Base-by-base conservation (phyloP, 2,329 filamentous ascomycete species). In the Capronia epimyces region DNA sequence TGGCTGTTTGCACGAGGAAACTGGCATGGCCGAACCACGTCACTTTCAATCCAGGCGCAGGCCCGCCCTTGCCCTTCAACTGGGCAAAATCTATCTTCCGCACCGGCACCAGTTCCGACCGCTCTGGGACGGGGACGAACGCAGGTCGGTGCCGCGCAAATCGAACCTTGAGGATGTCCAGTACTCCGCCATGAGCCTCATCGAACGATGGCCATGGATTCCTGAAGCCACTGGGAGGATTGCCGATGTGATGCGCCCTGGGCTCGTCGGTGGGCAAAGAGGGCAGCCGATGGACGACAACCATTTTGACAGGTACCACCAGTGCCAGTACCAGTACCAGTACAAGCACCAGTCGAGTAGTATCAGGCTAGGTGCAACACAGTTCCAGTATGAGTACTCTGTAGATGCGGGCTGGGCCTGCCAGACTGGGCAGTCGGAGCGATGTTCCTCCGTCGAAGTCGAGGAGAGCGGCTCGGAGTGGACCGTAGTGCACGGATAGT, bases 1-100 rank as follows among this genome's bases (percentile, higher is more conserved):
- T 29, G 2, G 27, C 13, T 29, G 70, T 71, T 54, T 77, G 74
- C 15, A 77, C 57, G 10, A 77, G 57, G 55, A 75, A 76, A 29
- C 69, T 71, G 1, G 75, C 74, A 62, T 78, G 75, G 1, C 75
- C 75, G 25, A 77, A 68, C 75, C 75, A 78, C 10, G 74, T 77
- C 3, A 72, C 72, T 56, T 72, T 73, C 18, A 72, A 55, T 10
- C 50, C 57, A 5, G 51, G 46, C n/a, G 48, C 43, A 21, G 59
- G 31, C 8, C 32, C 43, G n/a, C n/a, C n/a, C n/a, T n/a, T n/a
- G n/a, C n/a, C n/a, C n/a, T n/a, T n/a, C 9, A 32, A 20, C 1
- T 13, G 5, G 10, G 31, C 3, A 31, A 59, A 59, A 34, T 59
- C 54, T 20, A 64, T 60, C 21, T 60, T 52, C 20, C 63, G 59